Conservation (phyloP, 148 eudicot genomes). For the Silene uniflora region DNA sequence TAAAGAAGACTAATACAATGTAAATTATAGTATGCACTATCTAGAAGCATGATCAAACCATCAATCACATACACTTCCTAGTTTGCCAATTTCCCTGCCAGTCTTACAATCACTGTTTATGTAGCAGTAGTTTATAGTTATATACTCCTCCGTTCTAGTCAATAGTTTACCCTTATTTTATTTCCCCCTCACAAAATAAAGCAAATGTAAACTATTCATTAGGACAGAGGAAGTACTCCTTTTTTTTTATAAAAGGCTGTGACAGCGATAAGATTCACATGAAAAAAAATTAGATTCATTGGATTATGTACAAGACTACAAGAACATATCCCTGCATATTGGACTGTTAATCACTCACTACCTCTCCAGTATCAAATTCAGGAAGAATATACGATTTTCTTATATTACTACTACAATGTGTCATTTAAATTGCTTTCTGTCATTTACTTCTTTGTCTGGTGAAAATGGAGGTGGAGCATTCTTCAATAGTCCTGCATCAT, state of each 20-base stretch:
- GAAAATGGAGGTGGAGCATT: slow-evolving; percentile 37
- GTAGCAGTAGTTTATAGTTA: neutral
- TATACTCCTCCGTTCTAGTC: neutral
- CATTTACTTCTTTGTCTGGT: slow-evolving; percentile 27
- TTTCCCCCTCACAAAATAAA: too few species aligned
- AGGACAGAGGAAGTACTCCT: too few species aligned
- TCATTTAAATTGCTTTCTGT: slow-evolving; percentile 11
- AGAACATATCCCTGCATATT: slow-evolving; percentile 1
- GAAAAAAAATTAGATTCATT: neutral
- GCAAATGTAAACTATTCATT: too few species aligned
- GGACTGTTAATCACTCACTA: slow-evolving; percentile 3
- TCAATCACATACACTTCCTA: slow-evolving; percentile 16
- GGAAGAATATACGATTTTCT: neutral
- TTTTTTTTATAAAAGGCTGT: neutral
- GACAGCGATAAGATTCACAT: neutral
- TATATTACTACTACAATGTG: neutral
- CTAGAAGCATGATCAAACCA: neutral
- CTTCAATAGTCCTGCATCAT: slow-evolving; percentile 48
- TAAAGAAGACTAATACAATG: too few species aligned
- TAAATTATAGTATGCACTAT: neutral
- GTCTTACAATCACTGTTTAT: neutral
- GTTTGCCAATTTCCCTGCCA: neutral
- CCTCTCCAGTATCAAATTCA: neutral
- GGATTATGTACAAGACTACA: slow-evolving; percentile 5
- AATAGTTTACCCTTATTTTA: too few species aligned